Base-by-base conservation (phyloP, 192 early-diverging fungal genomes). In the Coemansia sp. region DNA sequence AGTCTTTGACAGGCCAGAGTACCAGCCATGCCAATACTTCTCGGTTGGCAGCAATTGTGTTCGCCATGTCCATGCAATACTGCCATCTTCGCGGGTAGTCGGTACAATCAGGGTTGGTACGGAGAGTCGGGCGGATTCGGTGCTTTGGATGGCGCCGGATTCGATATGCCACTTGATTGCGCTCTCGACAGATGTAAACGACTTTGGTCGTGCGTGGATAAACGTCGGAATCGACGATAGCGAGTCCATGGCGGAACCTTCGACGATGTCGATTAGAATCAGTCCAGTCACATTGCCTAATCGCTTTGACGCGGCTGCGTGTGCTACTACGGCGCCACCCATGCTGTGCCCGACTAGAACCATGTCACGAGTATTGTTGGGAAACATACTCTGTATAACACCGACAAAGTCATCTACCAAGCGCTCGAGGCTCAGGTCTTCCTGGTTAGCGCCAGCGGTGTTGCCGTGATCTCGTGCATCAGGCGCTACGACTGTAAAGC, bases 271-370 rank as follows among this genome's bases (percentile, higher is more conserved):
- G 16, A 94, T 67, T 0, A 93, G 87, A 5, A 87, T 87, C 11
- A 94, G 76, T 2, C 93, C 92, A 11, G 86, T 59, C 1, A 93
- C 62, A 29, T 85, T 83, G 18, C 71, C 47, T 9, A 93, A 65
- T 70, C 76, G 63, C 46, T 72, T 68, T 31, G 86, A 82, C 24
- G 81, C 82, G 0, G 89, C 90, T 6, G 80, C 89, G 67, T 93
- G 86, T 8, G 89, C 86, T 13, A 90, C 87, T 18, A 94, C 91
- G 1, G 91, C 87, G 4, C 93, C 93, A 46, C 93, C 93, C 90
- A 94, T 90, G 71, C 93, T 94, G 68, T 94, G 93, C 9, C 93
- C 93, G n/a, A 93, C 86, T 8, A 94, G 77, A 24, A 93, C 77
- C 33, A 92, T 75, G 42, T 91, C 88, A 0, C 85, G 80, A 8